phyloP scores from a whole-genome alignment of 345 rosid genomes.

The Eucalyptus camaldulensis region DNA sequence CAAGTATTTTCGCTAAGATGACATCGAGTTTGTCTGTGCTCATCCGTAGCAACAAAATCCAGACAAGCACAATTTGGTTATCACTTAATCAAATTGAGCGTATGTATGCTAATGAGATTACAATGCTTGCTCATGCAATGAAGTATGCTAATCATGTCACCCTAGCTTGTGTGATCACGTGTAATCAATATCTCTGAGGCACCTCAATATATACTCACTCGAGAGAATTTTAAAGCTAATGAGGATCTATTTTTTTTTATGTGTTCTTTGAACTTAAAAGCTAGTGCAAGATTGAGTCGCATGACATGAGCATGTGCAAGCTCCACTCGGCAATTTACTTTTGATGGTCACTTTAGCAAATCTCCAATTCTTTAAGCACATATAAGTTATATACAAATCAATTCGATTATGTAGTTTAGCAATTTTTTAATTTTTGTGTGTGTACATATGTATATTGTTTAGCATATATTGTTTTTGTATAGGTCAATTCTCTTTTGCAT shows the following conservation, averaged over 20 bases:
- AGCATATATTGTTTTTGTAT: not conserved
- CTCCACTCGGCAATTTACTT: not conserved
- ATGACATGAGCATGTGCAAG: fast-evolving
- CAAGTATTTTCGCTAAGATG: not conserved
- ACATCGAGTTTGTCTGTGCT: not conserved
- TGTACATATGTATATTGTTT: not conserved
- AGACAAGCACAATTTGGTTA: not conserved
- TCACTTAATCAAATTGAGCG: not conserved
- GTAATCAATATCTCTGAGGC: not conserved
- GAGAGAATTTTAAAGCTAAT: not conserved
- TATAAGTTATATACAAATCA: not conserved
- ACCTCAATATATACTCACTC: not conserved
- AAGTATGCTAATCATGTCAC: not conserved
- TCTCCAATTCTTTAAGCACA: not conserved
- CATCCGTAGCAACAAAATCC: not conserved
- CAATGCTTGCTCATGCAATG: not conserved
- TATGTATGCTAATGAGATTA: not conserved
- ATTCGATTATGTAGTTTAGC: not conserved
- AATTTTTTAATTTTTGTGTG: not conserved
- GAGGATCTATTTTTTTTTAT: not conserved
- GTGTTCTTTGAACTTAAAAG: not conserved
- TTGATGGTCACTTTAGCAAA: not conserved
- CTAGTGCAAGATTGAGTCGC: not conserved
- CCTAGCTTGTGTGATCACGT: not conserved
- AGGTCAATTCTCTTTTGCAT: not conserved